Evolutionary conservation across 78 protist species (phyloP).

Genomic region (Speleostelium caveatum): DNA sequence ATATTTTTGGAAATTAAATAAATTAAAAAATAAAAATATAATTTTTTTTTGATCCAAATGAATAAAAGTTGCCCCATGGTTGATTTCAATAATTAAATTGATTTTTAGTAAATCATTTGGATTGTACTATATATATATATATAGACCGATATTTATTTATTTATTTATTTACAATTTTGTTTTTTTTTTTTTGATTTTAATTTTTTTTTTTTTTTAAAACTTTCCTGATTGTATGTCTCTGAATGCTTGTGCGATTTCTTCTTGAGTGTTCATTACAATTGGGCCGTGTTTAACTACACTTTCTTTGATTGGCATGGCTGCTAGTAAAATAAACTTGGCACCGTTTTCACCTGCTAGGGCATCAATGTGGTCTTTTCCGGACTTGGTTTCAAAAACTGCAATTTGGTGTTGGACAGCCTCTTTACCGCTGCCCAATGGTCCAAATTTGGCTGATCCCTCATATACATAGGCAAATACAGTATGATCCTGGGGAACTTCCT

Average conservation of each 20-base stretch:
- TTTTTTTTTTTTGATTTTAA: too few relatives aligned
- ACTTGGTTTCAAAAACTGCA: conserved; percentile 14
- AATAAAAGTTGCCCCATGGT: too few relatives aligned
- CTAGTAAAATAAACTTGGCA: conserved; percentile 58
- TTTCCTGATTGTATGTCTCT: conserved; percentile 69
- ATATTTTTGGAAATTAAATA: too few relatives aligned
- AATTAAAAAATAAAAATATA: too few relatives aligned
- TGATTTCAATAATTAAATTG: too few relatives aligned
- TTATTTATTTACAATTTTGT: too few relatives aligned
- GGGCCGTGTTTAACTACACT: conserved; percentile 89
- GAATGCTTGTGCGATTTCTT: conserved; percentile 85
- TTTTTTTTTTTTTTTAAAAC: conserved; percentile 1
- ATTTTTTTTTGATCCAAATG: too few relatives aligned
- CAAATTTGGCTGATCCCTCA: conserved; percentile 66
- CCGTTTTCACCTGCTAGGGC: conserved; percentile 44
- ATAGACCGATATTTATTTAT: too few relatives aligned
- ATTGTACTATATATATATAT: too few relatives aligned
- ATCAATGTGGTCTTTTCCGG: conserved; percentile 24
- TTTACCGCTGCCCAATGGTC: conserved; percentile 29
- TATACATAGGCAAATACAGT: conserved; percentile 56
- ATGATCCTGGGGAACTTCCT: conserved; percentile 65
- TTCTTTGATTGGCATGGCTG: conserved; percentile 80
- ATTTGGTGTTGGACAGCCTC: conserved; percentile 33
- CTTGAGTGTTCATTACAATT: conserved; percentile 93
- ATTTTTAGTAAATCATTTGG: too few relatives aligned